These are phyloP conservation scores for Calonectria hawksworthii DNA, from an alignment of 2,329 filamentous ascomycete genomes.

Conservation along the genomic window DNA sequence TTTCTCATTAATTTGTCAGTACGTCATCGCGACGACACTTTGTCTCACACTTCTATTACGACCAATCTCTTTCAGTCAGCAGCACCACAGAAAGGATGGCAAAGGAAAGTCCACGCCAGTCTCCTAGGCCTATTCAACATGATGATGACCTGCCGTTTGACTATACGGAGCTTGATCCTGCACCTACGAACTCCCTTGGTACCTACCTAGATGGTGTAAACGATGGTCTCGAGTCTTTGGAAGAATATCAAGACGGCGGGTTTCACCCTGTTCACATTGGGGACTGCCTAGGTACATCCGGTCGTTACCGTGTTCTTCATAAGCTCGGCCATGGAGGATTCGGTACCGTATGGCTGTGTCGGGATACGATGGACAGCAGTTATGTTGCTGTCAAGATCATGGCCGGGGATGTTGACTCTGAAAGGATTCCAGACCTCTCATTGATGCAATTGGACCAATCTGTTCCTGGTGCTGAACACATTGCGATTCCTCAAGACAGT, in stretches of 20 bases:
- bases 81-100: background rate
- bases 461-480: conserved; percentile 38
- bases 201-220: conserved; percentile 15
- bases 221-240: conserved; percentile 4
- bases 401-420: conserved; percentile 37
- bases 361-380: conserved; percentile 46
- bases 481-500: background rate
- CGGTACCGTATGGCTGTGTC: conserved; percentile 32
- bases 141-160: background rate
- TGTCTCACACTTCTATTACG: too few species aligned
- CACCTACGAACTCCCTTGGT: background rate
- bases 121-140: background rate
- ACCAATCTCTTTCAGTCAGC: background rate
- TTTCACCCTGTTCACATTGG: conserved; percentile 30
- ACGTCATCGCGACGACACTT: too few species aligned
- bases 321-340: conserved; percentile 34
- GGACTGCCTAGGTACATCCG: conserved; percentile 1
- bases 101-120: background rate
- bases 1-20: too few species aligned
- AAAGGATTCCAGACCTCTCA: conserved; percentile 8
- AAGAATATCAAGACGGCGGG: conserved; percentile 24
- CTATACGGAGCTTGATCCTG: conserved; percentile 2
- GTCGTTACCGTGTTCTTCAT: conserved; percentile 23
- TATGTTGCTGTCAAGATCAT: conserved; percentile 52
- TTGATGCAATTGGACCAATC: background rate